These are phyloP conservation scores for Aspergillus tubingensis DNA, from an alignment of 2,329 filamentous ascomycete genomes.

Conservation along the genomic window DNA sequence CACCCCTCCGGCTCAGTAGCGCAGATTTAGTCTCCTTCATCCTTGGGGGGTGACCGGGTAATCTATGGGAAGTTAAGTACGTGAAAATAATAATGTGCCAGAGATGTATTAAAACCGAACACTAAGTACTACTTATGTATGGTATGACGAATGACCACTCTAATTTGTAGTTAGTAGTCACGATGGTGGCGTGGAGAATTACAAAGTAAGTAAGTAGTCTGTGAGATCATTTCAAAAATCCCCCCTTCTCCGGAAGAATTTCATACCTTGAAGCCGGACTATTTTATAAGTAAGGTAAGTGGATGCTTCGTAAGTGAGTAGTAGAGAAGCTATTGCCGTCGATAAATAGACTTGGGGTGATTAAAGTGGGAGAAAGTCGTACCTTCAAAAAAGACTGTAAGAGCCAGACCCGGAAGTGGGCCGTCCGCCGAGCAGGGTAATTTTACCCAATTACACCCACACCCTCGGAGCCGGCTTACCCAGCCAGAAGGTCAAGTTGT, in stretches of 20 bases:
- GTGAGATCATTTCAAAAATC: too few species aligned
- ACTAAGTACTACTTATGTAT: neutral
- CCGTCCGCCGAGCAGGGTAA: conserved; percentile 6
- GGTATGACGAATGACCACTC: neutral
- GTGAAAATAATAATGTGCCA: neutral
- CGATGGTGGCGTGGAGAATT: too few species aligned
- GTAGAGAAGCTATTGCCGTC: too few species aligned
- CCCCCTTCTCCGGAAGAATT: too few species aligned
- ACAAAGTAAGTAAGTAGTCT: too few species aligned
- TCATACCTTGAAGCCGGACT: too few species aligned
- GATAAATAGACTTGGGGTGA: neutral
- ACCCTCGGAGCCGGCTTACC: neutral
- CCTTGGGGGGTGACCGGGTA: neutral
- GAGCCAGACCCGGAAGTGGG: conserved; percentile 4
- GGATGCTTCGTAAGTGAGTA: too few species aligned
- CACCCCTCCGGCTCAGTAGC: conserved; percentile 24
- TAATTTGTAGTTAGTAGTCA: too few species aligned
- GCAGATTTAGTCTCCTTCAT: conserved; percentile 12
- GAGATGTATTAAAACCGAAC: neutral
- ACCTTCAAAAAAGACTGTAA: neutral
- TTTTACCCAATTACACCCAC: neutral
- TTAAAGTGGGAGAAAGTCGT: neutral
- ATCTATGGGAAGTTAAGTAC: neutral
- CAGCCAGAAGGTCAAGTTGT: neutral
- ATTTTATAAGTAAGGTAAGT: too few species aligned